Conservation (phyloP, 2,329 filamentous ascomycete species). For the Talaromyces sp. region DNA sequence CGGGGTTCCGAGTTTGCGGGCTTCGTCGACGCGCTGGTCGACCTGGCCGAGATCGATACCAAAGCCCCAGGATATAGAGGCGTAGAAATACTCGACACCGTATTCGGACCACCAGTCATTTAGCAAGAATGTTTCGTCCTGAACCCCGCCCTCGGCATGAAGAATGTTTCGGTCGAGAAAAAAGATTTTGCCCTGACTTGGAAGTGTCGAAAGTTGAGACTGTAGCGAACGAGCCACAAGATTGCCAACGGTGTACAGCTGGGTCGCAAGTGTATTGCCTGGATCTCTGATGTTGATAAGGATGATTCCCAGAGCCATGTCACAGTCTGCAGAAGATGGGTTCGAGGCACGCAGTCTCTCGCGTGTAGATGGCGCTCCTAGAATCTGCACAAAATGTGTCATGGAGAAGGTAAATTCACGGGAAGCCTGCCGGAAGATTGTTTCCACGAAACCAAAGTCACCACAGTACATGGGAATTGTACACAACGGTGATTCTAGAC, state of each 20-base stretch:
- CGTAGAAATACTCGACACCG: slow-evolving; percentile 26
- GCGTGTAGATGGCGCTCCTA: slow-evolving; percentile 12
- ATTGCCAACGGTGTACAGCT: slow-evolving; percentile 20
- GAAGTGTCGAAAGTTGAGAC: background rate
- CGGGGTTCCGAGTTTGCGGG: background rate
- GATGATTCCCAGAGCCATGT: slow-evolving; percentile 21
- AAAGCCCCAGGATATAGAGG: slow-evolving; percentile 26
- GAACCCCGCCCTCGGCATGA: slow-evolving; percentile 10
- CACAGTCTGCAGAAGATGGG: slow-evolving; percentile 15
- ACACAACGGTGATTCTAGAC: slow-evolving; percentile 18
- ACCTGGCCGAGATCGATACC: background rate
- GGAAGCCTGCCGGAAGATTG: background rate
- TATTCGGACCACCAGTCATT: slow-evolving; percentile 24
- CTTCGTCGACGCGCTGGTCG: background rate
- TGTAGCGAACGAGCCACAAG: slow-evolving; percentile 13
- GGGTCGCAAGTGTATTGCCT: slow-evolving; percentile 16
- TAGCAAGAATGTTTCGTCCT: slow-evolving; percentile 19
- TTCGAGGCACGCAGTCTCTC: slow-evolving; percentile 16
- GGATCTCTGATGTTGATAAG: slow-evolving; percentile 19
- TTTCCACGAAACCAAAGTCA: slow-evolving; percentile 7
- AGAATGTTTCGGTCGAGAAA: slow-evolving; percentile 26
- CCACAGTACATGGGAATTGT: slow-evolving; percentile 24
- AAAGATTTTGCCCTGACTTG: slow-evolving; percentile 25
- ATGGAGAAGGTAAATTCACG: slow-evolving; percentile 13
- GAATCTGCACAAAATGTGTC: slow-evolving; percentile 15